Evolutionary conservation across 129 eudicot species (phyloP).

Genomic region (Pittosporum tobira): DNA sequence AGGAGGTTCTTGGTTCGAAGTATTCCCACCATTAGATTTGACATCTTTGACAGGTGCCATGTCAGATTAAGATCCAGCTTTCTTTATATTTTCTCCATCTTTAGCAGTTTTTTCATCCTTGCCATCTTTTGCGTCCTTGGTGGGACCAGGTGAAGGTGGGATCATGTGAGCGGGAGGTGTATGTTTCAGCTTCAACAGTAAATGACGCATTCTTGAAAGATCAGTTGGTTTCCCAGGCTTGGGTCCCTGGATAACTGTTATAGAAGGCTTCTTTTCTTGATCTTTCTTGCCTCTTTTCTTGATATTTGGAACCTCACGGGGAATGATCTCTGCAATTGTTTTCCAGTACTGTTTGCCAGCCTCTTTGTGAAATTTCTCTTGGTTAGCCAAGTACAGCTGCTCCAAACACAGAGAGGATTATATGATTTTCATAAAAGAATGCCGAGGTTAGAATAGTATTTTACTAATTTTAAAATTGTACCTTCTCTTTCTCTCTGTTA

Average conservation of each 20-base stretch:
- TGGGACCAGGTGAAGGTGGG: conserved; percentile 52
- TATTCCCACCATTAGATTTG: conserved; percentile 23
- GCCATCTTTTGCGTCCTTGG: conserved; percentile 51
- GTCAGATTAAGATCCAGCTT: too few species aligned
- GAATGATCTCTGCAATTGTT: conserved; percentile 65
- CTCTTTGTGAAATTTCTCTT: conserved; percentile 80
- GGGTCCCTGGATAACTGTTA: conserved; percentile 72
- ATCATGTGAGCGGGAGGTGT: conserved; percentile 80
- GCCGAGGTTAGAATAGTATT: neutral
- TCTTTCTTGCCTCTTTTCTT: conserved; percentile 77
- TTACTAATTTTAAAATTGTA: conserved; percentile 3
- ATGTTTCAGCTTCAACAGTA: conserved; percentile 69
- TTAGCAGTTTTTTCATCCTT: too few species aligned
- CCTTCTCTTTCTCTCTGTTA: conserved; percentile 87
- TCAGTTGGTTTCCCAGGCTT: conserved; percentile 93
- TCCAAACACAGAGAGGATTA: neutral
- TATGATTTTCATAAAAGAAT: neutral
- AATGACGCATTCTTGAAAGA: conserved; percentile 75
- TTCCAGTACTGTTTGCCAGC: conserved; percentile 80
- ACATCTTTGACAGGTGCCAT: conserved; percentile 25
- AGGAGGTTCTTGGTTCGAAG: conserved; percentile 23
- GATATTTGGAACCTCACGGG: conserved; percentile 67
- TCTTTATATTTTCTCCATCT: too few species aligned
- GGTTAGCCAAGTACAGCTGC: conserved; percentile 54
- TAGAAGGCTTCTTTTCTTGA: conserved; percentile 76